These are phyloP conservation scores for Porogramme epimiltina DNA, from an alignment of 1,284 basidiomycete genomes.

Conservation along the genomic window DNA sequence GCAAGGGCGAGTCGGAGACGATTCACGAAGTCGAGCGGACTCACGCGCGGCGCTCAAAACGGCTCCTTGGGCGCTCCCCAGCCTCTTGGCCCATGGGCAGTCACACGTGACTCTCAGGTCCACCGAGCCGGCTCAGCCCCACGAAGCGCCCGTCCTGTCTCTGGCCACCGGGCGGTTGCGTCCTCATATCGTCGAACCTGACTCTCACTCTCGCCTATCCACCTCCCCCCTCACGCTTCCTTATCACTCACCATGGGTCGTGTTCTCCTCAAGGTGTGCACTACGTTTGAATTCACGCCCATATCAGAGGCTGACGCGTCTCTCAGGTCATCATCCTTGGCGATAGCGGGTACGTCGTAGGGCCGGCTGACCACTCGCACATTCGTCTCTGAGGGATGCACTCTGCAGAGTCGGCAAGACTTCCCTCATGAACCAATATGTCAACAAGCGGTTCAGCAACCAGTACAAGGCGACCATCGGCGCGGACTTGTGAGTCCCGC, in stretches of 20 bases:
- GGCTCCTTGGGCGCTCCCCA: background rate
- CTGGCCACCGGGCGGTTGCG: slow-evolving; percentile 17
- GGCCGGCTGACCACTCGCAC: slow-evolving; percentile 10
- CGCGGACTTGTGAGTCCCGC: slow-evolving; percentile 75
- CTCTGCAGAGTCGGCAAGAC: slow-evolving; percentile 93
- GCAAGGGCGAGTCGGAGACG: slow-evolving; percentile 5
- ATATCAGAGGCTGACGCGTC: slow-evolving; percentile 14
- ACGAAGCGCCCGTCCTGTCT: slow-evolving; percentile 21
- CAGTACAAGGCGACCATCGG: slow-evolving; percentile 99
- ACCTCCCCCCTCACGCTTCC: slow-evolving; percentile 14
- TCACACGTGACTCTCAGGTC: no score
- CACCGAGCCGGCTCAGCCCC: slow-evolving; percentile 1
- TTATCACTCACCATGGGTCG: slow-evolving; percentile 62
- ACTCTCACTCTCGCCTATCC: slow-evolving; percentile 15
- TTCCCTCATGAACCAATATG: slow-evolving; percentile 99
- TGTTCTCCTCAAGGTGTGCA: slow-evolving; percentile 89
- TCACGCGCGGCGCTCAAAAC: background rate
- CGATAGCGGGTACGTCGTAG: slow-evolving; percentile 85
- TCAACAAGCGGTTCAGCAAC: slow-evolving; percentile 99
- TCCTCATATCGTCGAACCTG: slow-evolving; percentile 19
- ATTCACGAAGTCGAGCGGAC: slow-evolving; percentile 4
- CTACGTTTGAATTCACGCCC: slow-evolving; percentile 1
- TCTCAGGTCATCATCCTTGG: slow-evolving; percentile 94
- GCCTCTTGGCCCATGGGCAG: no score
- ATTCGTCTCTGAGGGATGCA: slow-evolving; percentile 6